phyloP scores from a whole-genome alignment of 2,329 filamentous ascomycete species.

The Cyphellophora attinorum region DNA sequence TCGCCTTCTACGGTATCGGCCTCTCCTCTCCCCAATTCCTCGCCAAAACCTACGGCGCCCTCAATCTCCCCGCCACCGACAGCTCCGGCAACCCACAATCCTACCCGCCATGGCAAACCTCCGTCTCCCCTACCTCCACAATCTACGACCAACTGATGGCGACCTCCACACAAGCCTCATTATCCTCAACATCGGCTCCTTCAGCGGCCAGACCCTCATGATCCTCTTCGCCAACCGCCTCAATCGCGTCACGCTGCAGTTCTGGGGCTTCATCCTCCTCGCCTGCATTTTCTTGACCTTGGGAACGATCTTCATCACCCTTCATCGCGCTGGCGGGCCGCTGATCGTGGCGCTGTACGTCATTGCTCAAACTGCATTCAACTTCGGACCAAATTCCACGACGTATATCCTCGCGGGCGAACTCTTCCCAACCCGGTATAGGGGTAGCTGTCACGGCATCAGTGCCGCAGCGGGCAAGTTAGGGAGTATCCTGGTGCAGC shows the following conservation, averaged over 20 bases:
- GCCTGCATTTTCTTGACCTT: conserved; percentile 33
- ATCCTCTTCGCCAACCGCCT: conserved; percentile 30
- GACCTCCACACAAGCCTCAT: conserved; percentile 30
- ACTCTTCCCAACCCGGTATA: conserved; percentile 46
- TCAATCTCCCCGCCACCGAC: conserved; percentile 20
- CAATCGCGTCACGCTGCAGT: conserved; percentile 33
- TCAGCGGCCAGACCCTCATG: conserved; percentile 31
- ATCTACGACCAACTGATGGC: conserved; percentile 30
- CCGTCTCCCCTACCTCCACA: conserved; percentile 30
- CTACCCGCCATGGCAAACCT: conserved; percentile 27
- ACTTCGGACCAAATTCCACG: conserved; percentile 34
- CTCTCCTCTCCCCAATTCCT: conserved; percentile 34
- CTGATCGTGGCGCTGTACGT: conserved; percentile 32
- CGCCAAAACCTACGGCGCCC: conserved; percentile 29
- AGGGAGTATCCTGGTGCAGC: conserved; percentile 36
- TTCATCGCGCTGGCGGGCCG: conserved; percentile 24
- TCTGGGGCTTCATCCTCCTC: conserved; percentile 33
- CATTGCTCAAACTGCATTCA: conserved; percentile 38
- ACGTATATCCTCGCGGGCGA: conserved; percentile 44
- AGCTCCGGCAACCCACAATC: too few relatives aligned
- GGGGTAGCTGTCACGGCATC: conserved; percentile 45
- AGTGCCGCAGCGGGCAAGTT: conserved; percentile 45
- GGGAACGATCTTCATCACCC: conserved; percentile 31
- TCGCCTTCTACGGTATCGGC: conserved; percentile 49
- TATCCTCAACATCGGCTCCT: conserved; percentile 31